phyloP scores from a whole-genome alignment of 768 basidiomycete genomes.

The Plicaturopsis crispa region DNA sequence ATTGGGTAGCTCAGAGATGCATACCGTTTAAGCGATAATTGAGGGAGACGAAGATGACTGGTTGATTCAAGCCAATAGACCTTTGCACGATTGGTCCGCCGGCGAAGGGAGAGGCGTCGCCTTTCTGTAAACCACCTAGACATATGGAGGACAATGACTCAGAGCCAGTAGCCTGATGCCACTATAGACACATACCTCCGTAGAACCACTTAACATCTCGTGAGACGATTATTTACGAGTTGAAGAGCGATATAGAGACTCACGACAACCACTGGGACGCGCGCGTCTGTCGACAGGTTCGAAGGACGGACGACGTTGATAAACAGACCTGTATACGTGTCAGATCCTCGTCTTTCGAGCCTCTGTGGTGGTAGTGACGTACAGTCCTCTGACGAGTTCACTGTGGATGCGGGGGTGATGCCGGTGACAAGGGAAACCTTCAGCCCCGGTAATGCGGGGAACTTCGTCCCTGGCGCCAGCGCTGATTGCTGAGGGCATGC shows the following conservation, averaged over 20 bases:
- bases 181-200: slow-evolving; percentile 14
- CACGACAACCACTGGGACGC: no score
- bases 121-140: slow-evolving; percentile 26
- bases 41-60: slow-evolving; percentile 29
- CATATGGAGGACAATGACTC: background rate
- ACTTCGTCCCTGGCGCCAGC: no score
- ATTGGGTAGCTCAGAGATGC: background rate
- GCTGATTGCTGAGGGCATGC: slow-evolving; percentile 39
- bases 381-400: no score
- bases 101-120: slow-evolving; percentile 15
- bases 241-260: slow-evolving; percentile 9
- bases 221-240: slow-evolving; percentile 16
- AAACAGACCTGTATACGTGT: no score
- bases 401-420: no score
- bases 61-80: slow-evolving; percentile 21
- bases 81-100: slow-evolving; percentile 22
- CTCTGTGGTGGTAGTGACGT: no score
- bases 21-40: slow-evolving; percentile 31
- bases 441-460: slow-evolving; percentile 10
- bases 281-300: no score
- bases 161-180: background rate
- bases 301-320: no score
- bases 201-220: slow-evolving; percentile 21
- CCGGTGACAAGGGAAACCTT: no score
- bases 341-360: no score